Evolutionary conservation across 2,329 filamentous ascomycete genomes (phyloP), one percentile per base, ranked within the genome.

Genomic region (Hortaea sp.): DNA sequence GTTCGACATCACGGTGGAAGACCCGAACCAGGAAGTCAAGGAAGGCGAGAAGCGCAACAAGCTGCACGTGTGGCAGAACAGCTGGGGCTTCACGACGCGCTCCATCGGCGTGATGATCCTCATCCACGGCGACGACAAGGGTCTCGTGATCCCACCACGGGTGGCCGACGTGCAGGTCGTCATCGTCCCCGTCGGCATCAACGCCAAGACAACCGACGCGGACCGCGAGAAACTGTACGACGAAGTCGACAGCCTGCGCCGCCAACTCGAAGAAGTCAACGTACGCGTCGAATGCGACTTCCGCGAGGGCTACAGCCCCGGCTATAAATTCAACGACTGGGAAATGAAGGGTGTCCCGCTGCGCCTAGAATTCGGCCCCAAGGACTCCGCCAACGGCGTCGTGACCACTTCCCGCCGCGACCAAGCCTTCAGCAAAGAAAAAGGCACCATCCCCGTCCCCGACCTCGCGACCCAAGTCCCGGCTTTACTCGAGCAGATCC

Each of bases 321-420:
- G 88, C 54, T 97, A 85, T 82, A 98, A 98, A 70, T 98, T 98
- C 75, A 94, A 94, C 70, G 89, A 98, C 69, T 95, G 88, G 88
- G 94, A 98, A 68, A 77, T 97, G 58, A 94, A 90, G 70, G 92
- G 94, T 64, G 85, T 97, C 38, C 92, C 94, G 41, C 78, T 98
- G 34, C 85, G 92, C 49, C 77, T 98, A 49, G 92, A 98, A 68
- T 95, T 95, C 62, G 94, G 94, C 5, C 90, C 92, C 60, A 94
- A 94, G 69, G 92, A 97, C 63, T 83, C 84, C 9, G 87, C 85
- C 53, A 87, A 89, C 64, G 79, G 84, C 48, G 85, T 89, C 38
- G 84, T 97, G 56, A 87, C 84, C 53, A 86, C 79, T 52, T 86
- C 89, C 20, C 86, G 92, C 60, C 86, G 94, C 59, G 92, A 98